Conservation (phyloP, 768 basidiomycete genomes). For the Guyanaporus albipodus region DNA sequence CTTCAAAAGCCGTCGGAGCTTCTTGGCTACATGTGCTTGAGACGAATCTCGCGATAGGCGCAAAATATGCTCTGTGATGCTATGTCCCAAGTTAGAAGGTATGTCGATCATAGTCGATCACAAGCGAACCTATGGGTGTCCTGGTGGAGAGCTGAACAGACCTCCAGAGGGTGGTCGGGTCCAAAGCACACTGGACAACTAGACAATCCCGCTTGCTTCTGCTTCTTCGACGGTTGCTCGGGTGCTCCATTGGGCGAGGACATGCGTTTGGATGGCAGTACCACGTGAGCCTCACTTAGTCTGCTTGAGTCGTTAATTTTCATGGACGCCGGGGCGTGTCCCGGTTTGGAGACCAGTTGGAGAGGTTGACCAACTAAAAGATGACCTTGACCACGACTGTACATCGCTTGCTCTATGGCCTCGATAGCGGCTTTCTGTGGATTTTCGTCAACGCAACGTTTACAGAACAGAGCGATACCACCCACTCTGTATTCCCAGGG, state of each 20-base stretch:
- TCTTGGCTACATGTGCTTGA: slow-evolving; percentile 32
- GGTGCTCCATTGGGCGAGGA: slow-evolving; percentile 28
- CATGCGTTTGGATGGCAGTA: slow-evolving; percentile 35
- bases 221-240: slow-evolving; percentile 36
- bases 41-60: slow-evolving; percentile 42
- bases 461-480: slow-evolving; percentile 15
- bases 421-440: slow-evolving; percentile 58
- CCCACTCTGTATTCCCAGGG: slow-evolving; percentile 59
- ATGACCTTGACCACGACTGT: slow-evolving; percentile 49
- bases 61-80: slow-evolving; percentile 41
- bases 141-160: slow-evolving; percentile 51
- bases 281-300: neutral
- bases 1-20: slow-evolving; percentile 38
- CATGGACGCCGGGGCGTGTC: slow-evolving; percentile 9
- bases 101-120: neutral
- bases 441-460: slow-evolving; percentile 5
- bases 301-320: slow-evolving; percentile 6
- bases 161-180: slow-evolving; percentile 44
- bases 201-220: slow-evolving; percentile 22
- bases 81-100: slow-evolving; percentile 21
- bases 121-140: slow-evolving; percentile 52
- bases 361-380: slow-evolving; percentile 65
- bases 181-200: slow-evolving; percentile 48
- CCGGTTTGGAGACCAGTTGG: slow-evolving; percentile 43
- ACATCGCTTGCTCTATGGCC: slow-evolving; percentile 65